These are phyloP conservation scores for Colletotrichum limetticola DNA, from an alignment of 2,329 filamentous ascomycete species.

Conservation along the genomic window DNA sequence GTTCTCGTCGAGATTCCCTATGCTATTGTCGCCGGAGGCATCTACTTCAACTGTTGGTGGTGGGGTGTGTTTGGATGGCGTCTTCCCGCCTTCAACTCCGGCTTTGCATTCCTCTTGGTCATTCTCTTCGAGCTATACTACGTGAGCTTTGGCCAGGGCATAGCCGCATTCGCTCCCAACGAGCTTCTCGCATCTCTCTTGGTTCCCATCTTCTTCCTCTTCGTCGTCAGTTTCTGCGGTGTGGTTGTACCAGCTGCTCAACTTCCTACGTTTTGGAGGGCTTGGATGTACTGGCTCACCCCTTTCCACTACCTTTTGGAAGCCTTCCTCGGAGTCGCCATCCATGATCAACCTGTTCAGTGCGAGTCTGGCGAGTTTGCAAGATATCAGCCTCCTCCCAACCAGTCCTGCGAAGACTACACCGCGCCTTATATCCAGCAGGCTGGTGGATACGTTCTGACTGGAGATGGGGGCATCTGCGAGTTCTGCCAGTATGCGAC, in stretches of 20 bases:
- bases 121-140: slow-evolving; percentile 76
- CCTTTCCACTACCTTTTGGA: slow-evolving; percentile 76
- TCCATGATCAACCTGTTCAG: slow-evolving; percentile 63
- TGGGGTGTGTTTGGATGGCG: slow-evolving; percentile 61
- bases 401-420: slow-evolving; percentile 70
- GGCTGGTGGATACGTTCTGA: slow-evolving; percentile 70
- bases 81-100: slow-evolving; percentile 64
- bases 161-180: slow-evolving; percentile 74
- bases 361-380: slow-evolving; percentile 69
- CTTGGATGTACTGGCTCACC: slow-evolving; percentile 74
- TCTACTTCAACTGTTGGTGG: slow-evolving; percentile 74
- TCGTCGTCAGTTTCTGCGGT: slow-evolving; percentile 77
- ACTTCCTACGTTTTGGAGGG: slow-evolving; percentile 71
- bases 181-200: slow-evolving; percentile 73
- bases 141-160: slow-evolving; percentile 73
- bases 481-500: slow-evolving; percentile 71
- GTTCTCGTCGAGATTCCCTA: slow-evolving; percentile 79
- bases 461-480: slow-evolving; percentile 66
- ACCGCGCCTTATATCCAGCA: slow-evolving; percentile 61
- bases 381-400: slow-evolving; percentile 67
- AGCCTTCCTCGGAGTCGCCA: slow-evolving; percentile 66
- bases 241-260: slow-evolving; percentile 71
- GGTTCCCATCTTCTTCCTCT: slow-evolving; percentile 77
- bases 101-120: slow-evolving; percentile 71
- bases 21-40: slow-evolving; percentile 69